phyloP scores from a whole-genome alignment of 2,329 filamentous ascomycete species.

The Fusarium stilboides region DNA sequence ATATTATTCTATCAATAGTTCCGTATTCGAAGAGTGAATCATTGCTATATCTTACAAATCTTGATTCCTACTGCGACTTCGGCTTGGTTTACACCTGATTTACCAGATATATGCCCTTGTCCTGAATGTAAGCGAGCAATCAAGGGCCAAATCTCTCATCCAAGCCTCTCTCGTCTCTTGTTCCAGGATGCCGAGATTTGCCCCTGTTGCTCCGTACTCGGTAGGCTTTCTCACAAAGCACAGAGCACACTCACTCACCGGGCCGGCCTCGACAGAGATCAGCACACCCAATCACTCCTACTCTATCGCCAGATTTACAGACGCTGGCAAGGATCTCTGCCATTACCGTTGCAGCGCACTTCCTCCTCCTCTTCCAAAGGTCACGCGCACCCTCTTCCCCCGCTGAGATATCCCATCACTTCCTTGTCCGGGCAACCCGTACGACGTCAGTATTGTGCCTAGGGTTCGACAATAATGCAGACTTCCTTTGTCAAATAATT shows the following conservation, averaged over 20 bases:
- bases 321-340: conserved; percentile 2
- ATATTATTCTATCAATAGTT: not conserved
- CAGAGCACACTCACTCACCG: conserved; percentile 26
- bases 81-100: conserved; percentile 15
- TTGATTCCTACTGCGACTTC: conserved; percentile 32
- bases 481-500: too few relatives aligned
- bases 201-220: conserved; percentile 24
- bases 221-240: not conserved
- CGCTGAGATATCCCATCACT: conserved; percentile 16
- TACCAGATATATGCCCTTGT: conserved; percentile 10
- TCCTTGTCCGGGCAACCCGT: conserved; percentile 25
- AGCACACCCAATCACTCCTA: conserved; percentile 35
- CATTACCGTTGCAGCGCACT: conserved; percentile 20
- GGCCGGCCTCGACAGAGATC: conserved; percentile 36
- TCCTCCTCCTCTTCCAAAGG: conserved; percentile 23
- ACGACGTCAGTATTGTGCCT: conserved; percentile 36
- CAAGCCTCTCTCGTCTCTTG: not conserved
- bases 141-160: not conserved
- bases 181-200: conserved; percentile 24
- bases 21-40: not conserved
- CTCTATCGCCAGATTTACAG: conserved; percentile 11
- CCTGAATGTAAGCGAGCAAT: too few relatives aligned
- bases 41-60: not conserved
- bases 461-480: too few relatives aligned
- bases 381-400: conserved; percentile 36